Evolutionary conservation across 306 rosid genomes (phyloP), one percentile per base, ranked within the genome.

Genomic region (Vicia faba): DNA sequence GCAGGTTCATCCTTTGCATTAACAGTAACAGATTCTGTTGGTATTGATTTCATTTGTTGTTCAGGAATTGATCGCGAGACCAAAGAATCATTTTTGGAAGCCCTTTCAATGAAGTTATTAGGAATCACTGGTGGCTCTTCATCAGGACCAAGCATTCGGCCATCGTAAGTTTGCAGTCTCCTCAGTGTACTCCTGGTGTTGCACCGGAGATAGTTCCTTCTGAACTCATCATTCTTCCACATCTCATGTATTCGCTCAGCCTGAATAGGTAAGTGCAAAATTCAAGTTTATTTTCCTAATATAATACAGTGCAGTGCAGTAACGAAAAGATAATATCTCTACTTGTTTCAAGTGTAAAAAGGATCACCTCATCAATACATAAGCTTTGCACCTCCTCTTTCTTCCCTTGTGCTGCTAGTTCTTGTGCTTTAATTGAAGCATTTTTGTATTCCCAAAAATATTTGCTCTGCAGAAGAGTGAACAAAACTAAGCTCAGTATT

Each of bases 111-210:
- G 9, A 61, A 68, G 40, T 61, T 25, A 51, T 83, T 57, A n/a
- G 86, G 88, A 59, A 83, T 77, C 48, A 76, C 69, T 53, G 89
- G 92, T n/a, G 86, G 88, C 71, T 81, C 91, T 80, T 91, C 97
- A 62, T 83, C 87, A n/a, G 92, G 96, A 67, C 89, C 86, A 51
- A 88, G 92, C 11, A 86, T 67, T 23, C 96, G 86, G 61, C 97
- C 97, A 76, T 88, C 97, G 23, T 64, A 64, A 25, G 97, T 91
- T 80, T 81, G 80, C 79, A 91, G 74, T 80, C 97, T 87, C 87
- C 87, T 79, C 58, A 91, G 15, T 50, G 89, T 91, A 76, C 92
- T 88, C 80, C 95, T 86, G 65, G 78, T 86, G 86, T 91, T 88
- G 85, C 88, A 79, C 75, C 79, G 86, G 12, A 76, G 26, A 59